Base-by-base conservation (phyloP, 768 basidiomycete genomes). In the Trametes punicea region DNA sequence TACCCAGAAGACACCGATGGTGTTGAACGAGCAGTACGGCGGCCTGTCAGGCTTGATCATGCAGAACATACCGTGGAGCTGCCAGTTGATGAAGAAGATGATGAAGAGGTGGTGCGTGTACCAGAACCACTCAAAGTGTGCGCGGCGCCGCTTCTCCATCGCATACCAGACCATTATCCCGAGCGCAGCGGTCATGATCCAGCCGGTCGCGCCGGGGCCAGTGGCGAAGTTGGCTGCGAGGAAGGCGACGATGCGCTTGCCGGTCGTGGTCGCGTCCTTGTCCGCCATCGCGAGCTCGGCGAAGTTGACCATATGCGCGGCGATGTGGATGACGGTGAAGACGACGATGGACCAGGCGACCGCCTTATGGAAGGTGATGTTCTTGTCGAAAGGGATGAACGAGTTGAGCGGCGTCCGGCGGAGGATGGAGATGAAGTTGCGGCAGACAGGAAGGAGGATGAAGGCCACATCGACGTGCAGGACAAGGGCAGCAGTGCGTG, bases 41-140 rank as follows among this genome's bases (percentile, higher is more conserved):
- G 89, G 80, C 51, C 89, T 78, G 71, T 97, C 93, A 23, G 94
- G 93, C 72, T 90, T 75, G 74, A 95, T 92, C 90, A 94, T 93
- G 74, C 93, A 94, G 82, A 92, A 95, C 89, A 95, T 88, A 51
- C 93, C 93, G 67, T 95, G 94, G 27, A 96, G 76, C 70, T 98
- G 95, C 95, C 95, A 97, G 67, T 78, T 76, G 69, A 93, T 80
- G 78, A 98, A 97, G 82, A 96, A 96, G 55, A 90, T 68, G 65
- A 96, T 82, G 76, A 94, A 96, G 58, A 97, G 77, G 69, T 97
- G 89, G 68, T 91, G 85, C 8, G 83, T 80, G 70, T 92, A 93
- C 88, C 90, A 93, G 76, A 95, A 95, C 66, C 79, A 74, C 74
- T 98, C 93, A 63, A 94, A 98, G 63, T 85, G 81, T 11, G 82